Conservation (phyloP, 306 rosid genomes). For the Heteromeles arbutifolia region DNA sequence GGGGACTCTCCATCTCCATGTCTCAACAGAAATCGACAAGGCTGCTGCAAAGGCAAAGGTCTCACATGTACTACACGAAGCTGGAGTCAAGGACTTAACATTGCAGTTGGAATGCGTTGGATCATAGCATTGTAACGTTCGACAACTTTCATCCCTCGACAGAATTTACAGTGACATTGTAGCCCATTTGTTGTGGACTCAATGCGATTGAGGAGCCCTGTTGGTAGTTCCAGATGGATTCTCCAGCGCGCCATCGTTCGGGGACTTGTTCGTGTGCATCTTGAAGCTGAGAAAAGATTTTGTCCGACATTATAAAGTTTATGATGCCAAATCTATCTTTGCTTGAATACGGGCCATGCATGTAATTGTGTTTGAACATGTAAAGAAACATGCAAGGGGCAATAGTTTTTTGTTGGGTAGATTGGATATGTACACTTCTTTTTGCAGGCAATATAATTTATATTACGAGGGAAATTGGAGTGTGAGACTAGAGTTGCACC, state of each 20-base stretch:
- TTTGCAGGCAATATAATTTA: neutral
- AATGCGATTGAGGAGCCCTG: neutral
- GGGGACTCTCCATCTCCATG: constrained; percentile 71
- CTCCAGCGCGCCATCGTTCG: neutral
- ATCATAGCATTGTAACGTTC: neutral
- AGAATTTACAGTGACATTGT: constrained; percentile 2
- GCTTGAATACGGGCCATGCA: neutral
- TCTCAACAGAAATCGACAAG: constrained; percentile 62
- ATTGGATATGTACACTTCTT: neutral
- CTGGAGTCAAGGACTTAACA: constrained; percentile 84
- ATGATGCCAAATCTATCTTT: neutral
- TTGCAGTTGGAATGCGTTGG: constrained; percentile 65
- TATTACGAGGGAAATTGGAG: no score
- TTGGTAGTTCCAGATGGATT: neutral
- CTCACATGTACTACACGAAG: constrained; percentile 46
- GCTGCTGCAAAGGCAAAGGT: constrained; percentile 45
- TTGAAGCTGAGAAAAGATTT: neutral
- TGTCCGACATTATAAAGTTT: neutral
- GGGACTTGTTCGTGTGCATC: neutral
- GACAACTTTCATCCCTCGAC: constrained; percentile 1
- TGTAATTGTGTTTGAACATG: neutral
- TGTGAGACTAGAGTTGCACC: no score
- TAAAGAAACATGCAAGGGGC: constrained; percentile 2
- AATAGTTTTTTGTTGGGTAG: neutral
- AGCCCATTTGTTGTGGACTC: neutral